These are phyloP conservation scores for Aschersonia sp. DNA, from an alignment of 2,329 filamentous ascomycete genomes.

Conservation along the genomic window DNA sequence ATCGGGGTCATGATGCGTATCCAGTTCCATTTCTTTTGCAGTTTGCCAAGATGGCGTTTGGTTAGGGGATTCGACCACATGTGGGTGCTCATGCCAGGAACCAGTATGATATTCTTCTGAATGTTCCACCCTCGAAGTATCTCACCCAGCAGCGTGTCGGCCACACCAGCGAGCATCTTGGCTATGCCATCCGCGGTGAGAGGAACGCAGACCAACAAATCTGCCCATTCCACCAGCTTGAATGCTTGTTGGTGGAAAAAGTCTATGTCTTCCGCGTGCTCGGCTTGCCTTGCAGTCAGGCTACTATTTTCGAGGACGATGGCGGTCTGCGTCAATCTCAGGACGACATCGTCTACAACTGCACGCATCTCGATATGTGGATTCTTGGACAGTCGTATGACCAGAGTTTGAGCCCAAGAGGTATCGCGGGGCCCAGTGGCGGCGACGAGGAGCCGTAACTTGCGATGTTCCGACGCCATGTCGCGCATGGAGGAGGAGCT, in stretches of 20 bases:
- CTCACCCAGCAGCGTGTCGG: conserved; percentile 67
- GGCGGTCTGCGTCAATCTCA: conserved; percentile 47
- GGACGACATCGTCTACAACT: conserved; percentile 50
- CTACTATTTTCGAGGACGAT: conserved; percentile 42
- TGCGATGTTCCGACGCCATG: conserved; percentile 22
- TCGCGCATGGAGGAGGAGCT: conserved; percentile 21
- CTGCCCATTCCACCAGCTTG: conserved; percentile 74
- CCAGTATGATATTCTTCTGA: conserved; percentile 69
- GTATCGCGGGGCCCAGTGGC: conserved; percentile 51
- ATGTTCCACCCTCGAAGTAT: conserved; percentile 77
- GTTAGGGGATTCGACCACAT: conserved; percentile 90
- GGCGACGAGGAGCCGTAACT: conserved; percentile 47
- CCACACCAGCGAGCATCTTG: conserved; percentile 75
- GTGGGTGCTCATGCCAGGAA: conserved; percentile 76
- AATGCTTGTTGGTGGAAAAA: conserved; percentile 35
- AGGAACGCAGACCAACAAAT: conserved; percentile 70
- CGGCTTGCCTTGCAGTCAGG: conserved; percentile 15
- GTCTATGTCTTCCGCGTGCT: conserved; percentile 33
- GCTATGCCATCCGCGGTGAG: conserved; percentile 74
- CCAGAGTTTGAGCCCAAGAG: conserved; percentile 50
- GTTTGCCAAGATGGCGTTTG: conserved; percentile 72
- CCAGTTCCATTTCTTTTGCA: conserved; percentile 76
- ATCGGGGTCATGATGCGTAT: conserved; percentile 68
- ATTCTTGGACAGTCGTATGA: conserved; percentile 52
- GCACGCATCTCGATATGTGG: conserved; percentile 45